A percentile compares a stretch with the other conserved stretches of the same genome.
These are phyloP conservation scores for Tylopilus intermedius DNA, from an alignment of 768 basidiomycete species.

Conservation along the genomic window DNA sequence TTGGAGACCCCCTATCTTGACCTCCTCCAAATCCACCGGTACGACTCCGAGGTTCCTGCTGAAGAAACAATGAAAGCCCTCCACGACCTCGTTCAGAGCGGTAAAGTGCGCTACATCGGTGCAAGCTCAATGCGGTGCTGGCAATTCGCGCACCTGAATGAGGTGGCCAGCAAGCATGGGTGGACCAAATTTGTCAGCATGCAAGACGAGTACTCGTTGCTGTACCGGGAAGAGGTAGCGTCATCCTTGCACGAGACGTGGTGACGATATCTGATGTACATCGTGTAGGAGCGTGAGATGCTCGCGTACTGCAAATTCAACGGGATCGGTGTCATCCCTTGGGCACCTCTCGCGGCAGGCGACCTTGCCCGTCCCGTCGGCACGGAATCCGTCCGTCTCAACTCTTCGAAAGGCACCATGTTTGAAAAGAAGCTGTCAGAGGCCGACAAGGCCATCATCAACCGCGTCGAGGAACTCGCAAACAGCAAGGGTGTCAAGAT, in stretches of 20 bases:
- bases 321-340: constrained; percentile 31
- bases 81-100: constrained; percentile 44
- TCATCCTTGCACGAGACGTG: constrained; percentile 5
- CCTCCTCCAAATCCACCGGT: constrained; percentile 43
- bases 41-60: constrained; percentile 32
- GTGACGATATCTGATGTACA: no score
- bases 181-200: constrained; percentile 55
- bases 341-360: no score
- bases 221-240: constrained; percentile 48
- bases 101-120: constrained; percentile 45
- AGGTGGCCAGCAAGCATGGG: constrained; percentile 38
- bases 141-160: constrained; percentile 42
- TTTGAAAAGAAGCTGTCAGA: background rate
- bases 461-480: constrained; percentile 33
- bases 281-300: constrained; percentile 39
- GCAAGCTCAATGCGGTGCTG: constrained; percentile 47
- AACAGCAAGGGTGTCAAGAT: constrained; percentile 37
- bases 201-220: constrained; percentile 43
- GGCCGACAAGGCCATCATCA: background rate
- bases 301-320: constrained; percentile 42
- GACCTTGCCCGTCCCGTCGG: background rate
- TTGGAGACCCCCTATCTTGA: constrained; percentile 37
- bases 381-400: background rate
- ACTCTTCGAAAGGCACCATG: background rate
- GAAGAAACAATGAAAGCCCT: constrained; percentile 38